Conservation (phyloP, 768 basidiomycete species). For the Naganishia kalamii region DNA sequence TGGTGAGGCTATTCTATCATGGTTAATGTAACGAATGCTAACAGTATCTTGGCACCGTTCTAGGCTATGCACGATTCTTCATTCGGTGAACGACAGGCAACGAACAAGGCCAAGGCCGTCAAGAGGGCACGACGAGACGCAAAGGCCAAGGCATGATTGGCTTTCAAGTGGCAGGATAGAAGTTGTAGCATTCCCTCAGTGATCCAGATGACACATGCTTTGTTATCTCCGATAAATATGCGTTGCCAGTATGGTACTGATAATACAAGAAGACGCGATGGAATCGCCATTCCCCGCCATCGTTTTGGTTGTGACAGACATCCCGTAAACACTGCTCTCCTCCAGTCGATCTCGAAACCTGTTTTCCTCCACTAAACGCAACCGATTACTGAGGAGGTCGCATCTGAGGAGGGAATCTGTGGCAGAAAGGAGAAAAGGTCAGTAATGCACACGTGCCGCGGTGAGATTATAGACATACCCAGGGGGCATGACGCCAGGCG, state of each 20-base stretch:
- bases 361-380: background rate
- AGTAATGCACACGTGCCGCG: background rate
- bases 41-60: background rate
- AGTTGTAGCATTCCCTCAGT: background rate
- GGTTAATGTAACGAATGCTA: background rate
- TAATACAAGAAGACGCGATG: background rate
- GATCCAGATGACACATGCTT: background rate
- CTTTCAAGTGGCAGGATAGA: background rate
- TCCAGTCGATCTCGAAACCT: too few relatives aligned
- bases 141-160: slow-evolving; percentile 5
- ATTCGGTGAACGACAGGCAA: slow-evolving; percentile 82
- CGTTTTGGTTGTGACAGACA: background rate
- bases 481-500: slow-evolving; percentile 45
- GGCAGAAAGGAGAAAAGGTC: background rate
- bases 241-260: slow-evolving; percentile 6
- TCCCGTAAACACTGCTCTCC: background rate
- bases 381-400: slow-evolving; percentile 5
- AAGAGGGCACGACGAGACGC: slow-evolving; percentile 51
- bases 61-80: slow-evolving; percentile 67
- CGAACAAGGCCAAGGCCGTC: slow-evolving; percentile 55
- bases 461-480: slow-evolving; percentile 31
- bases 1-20: slow-evolving; percentile 56
- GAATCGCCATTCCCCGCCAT: background rate
- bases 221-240: background rate
- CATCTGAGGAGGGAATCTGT: slow-evolving; percentile 12